A percentile compares a stretch with the other conserved stretches of the same genome.
phyloP scores from a whole-genome alignment of 225 moss, liverwort and hornwort genomes.

The Antitrichia curtipendula region DNA sequence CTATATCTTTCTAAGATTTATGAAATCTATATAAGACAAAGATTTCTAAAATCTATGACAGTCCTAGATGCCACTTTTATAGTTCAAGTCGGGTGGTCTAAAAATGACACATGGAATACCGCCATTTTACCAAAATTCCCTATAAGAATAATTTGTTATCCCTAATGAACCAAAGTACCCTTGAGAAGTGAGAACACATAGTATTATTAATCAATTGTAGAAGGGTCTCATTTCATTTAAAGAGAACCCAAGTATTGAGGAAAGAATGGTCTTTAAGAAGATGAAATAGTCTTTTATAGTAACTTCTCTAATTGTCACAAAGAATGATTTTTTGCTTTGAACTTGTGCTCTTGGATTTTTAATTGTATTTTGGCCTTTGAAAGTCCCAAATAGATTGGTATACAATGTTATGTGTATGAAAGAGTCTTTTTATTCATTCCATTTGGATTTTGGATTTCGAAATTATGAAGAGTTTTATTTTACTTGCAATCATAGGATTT shows the following conservation, averaged over 20 bases:
- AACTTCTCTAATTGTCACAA: neutral
- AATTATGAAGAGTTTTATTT: neutral
- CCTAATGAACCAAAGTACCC: neutral
- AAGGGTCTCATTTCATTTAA: neutral
- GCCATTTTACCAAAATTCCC: no score
- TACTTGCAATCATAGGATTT: neutral
- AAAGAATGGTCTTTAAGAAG: neutral
- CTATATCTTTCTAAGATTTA: no score
- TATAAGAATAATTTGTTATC: accelerated
- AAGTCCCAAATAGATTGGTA: neutral
- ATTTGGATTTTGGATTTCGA: neutral
- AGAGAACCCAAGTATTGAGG: neutral
- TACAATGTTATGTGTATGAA: neutral
- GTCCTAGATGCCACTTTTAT: no score
- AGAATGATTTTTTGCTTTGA: neutral
- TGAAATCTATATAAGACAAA: no score
- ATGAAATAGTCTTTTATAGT: neutral
- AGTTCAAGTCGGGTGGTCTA: no score
- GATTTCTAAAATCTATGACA: no score
- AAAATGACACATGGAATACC: no score
- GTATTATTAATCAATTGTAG: neutral
- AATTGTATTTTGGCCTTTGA: accelerated
- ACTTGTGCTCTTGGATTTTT: neutral
- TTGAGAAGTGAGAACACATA: neutral
- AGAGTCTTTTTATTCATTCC: neutral